Base-by-base conservation (phyloP, 805 yeast species). In the Sugiyamaella boreocaroliniensis region DNA sequence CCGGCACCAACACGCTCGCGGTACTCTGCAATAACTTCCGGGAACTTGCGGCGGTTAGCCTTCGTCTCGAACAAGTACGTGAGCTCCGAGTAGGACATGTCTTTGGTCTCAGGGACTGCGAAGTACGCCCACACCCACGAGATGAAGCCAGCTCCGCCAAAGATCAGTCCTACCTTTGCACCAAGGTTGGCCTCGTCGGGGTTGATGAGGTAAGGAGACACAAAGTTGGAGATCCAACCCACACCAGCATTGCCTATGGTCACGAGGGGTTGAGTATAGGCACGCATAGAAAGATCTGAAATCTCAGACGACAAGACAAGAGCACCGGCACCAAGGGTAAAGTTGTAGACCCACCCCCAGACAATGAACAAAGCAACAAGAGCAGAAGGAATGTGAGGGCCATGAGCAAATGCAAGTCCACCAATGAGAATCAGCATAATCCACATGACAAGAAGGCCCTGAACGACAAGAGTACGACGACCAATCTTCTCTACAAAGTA, bases 141-240 rank as follows among this genome's bases (percentile, higher is more conserved):
- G 22, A 41, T 22, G 18, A 48, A 22, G n/a, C 46, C 51, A 42
- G 40, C 26, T 12, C 46, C 51, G 16, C 51, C 46, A 29, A 48
- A 48, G n/a, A 75, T 67, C 56, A 72, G 73, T 3, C 71, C 77
- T 19, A 76, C 72, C 58, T 76, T 76, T 15, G 74, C 76, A 20
- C 72, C 74, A 69, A 73, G 66, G 55, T 76, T 67, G 50, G 74
- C 76, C 43, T 65, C 67, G 29, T 63, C 65, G 3, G 78, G 73
- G 55, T 75, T 76, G 57, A 76, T 65, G 69, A 76, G 65, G 59
- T 75, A 76, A 20, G 80, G 80, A 16, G 66, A 61, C 45, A 74
- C 67, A 51, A 77, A 65, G n/a, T 47, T 47, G 45, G 43, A 20
- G 12, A 49, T 34, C 51, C 51, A 48, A 20, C 51, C 51, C 11